Conservation (phyloP, 2,329 filamentous ascomycete genomes). For the Aspergillus terreus region DNA sequence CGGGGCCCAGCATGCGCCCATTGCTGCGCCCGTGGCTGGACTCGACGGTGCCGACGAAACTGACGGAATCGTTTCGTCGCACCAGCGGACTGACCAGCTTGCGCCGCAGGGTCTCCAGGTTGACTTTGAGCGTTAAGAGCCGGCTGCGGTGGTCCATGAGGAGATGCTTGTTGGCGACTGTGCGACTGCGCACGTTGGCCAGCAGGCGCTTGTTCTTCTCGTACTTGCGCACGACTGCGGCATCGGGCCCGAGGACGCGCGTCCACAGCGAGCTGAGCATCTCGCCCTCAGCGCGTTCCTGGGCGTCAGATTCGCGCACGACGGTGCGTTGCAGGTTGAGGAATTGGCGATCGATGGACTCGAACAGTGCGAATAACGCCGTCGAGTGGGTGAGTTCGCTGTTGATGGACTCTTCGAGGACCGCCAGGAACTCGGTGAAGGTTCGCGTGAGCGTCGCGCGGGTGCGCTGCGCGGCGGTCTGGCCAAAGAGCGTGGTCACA, state of each 20-base stretch:
- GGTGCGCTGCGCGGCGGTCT: slow-evolving; percentile 75
- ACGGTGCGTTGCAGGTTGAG: slow-evolving; percentile 82
- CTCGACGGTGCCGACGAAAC: slow-evolving; percentile 30
- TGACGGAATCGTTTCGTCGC: slow-evolving; percentile 56
- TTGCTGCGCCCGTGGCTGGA: slow-evolving; percentile 20
- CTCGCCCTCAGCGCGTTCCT: slow-evolving; percentile 77
- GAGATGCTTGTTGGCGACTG: slow-evolving; percentile 80
- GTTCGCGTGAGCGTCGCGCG: slow-evolving; percentile 77
- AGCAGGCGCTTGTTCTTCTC: slow-evolving; percentile 84
- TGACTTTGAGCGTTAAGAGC: slow-evolving; percentile 77
- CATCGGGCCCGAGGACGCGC: slow-evolving; percentile 72
- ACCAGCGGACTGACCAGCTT: slow-evolving; percentile 84
- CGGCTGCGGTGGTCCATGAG: slow-evolving; percentile 83
- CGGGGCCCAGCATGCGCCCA: slow-evolving; percentile 59
- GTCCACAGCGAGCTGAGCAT: slow-evolving; percentile 83
- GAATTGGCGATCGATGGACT: slow-evolving; percentile 86
- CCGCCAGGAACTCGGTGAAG: slow-evolving; percentile 80
- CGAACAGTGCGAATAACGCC: slow-evolving; percentile 82
- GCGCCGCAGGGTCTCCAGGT: slow-evolving; percentile 76
- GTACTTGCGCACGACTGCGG: slow-evolving; percentile 76
- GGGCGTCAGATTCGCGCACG: slow-evolving; percentile 74
- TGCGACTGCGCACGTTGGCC: slow-evolving; percentile 73
- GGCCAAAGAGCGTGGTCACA: slow-evolving; percentile 71
- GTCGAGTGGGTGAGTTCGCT: slow-evolving; percentile 78
- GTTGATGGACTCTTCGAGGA: slow-evolving; percentile 85